These are phyloP conservation scores for Ophiosphaerella herpotricha DNA, from an alignment of 2,329 filamentous ascomycete genomes.

Conservation along the genomic window DNA sequence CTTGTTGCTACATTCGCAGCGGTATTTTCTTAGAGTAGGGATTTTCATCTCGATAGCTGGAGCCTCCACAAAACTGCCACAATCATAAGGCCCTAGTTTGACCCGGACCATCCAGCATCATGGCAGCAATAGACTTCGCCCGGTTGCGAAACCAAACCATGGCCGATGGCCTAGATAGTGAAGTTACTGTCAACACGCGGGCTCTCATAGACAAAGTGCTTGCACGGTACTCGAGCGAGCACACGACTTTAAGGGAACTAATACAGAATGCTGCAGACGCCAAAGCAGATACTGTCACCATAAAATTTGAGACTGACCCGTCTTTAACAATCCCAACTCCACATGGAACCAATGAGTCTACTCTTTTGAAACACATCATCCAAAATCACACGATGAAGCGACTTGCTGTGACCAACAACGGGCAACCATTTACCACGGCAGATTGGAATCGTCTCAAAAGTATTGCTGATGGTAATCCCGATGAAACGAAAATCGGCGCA, in stretches of 20 bases:
- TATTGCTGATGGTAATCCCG: conserved; percentile 98
- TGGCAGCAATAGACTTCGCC: conserved; percentile 58
- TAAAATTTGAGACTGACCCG: conserved; percentile 89
- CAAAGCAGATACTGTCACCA: conserved; percentile 83
- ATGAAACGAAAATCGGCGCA: conserved; percentile 98
- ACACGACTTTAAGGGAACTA: conserved; percentile 83
- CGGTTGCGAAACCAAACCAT: conserved; percentile 85
- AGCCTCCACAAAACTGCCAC: background rate
- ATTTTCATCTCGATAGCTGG: too few species aligned
- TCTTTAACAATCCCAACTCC: conserved; percentile 77
- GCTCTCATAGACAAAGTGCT: conserved; percentile 97
- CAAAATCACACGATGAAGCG: conserved; percentile 84
- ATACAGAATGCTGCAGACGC: conserved; percentile 99
- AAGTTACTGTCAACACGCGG: conserved; percentile 95
- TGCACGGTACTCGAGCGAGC: conserved; percentile 94
- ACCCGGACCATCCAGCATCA: conserved; percentile 8
- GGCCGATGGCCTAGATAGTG: conserved; percentile 89
- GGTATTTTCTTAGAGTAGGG: too few species aligned
- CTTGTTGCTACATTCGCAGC: background rate
- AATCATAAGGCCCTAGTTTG: background rate
- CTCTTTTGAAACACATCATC: conserved; percentile 79
- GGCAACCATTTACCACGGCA: conserved; percentile 81
- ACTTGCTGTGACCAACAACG: conserved; percentile 91
- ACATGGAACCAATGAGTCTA: conserved; percentile 66
- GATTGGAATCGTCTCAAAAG: conserved; percentile 94